Evolutionary conservation across 2,329 filamentous ascomycete species (phyloP).

Genomic region (Ilyonectria destructans): DNA sequence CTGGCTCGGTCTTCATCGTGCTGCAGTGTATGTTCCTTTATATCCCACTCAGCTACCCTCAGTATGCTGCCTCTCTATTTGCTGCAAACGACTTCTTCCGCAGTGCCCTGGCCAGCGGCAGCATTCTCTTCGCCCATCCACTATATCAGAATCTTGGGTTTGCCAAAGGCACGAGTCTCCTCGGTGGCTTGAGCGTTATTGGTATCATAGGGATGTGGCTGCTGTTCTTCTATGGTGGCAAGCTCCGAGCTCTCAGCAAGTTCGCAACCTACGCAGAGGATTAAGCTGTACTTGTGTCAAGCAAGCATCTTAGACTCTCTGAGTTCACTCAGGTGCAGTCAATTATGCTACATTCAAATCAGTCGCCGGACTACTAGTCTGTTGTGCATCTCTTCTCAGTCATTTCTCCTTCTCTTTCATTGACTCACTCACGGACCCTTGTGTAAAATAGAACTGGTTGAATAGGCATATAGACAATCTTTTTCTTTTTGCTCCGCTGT

Average conservation of each 20-base stretch:
- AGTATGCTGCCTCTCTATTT: slow-evolving; percentile 67
- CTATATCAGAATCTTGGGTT: slow-evolving; percentile 15
- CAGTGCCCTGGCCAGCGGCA: background rate
- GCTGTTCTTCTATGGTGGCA: slow-evolving; percentile 6
- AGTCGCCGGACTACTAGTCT: no score
- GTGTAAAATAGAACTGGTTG: no score
- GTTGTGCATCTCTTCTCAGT: no score
- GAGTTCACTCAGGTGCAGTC: no score
- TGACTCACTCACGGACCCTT: no score
- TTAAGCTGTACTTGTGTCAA: no score
- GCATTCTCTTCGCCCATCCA: slow-evolving; percentile 12
- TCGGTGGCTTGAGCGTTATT: slow-evolving; percentile 11
- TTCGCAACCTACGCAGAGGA: no score
- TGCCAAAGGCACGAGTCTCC: background rate
- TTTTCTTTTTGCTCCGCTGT: no score
- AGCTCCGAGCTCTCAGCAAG: slow-evolving; percentile 8
- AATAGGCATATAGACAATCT: no score
- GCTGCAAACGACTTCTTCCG: slow-evolving; percentile 67
- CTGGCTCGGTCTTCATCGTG: slow-evolving; percentile 49
- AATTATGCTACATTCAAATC: no score
- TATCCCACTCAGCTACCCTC: slow-evolving; percentile 59
- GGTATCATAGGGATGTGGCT: slow-evolving; percentile 15
- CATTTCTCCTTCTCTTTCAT: no score
- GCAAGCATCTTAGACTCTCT: no score
- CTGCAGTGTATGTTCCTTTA: slow-evolving; percentile 56